Percentiles rank a stretch among this genome's conserved stretches.
Conservation (phyloP, 2,329 filamentous ascomycete genomes). For the Seiridium cupressi region DNA sequence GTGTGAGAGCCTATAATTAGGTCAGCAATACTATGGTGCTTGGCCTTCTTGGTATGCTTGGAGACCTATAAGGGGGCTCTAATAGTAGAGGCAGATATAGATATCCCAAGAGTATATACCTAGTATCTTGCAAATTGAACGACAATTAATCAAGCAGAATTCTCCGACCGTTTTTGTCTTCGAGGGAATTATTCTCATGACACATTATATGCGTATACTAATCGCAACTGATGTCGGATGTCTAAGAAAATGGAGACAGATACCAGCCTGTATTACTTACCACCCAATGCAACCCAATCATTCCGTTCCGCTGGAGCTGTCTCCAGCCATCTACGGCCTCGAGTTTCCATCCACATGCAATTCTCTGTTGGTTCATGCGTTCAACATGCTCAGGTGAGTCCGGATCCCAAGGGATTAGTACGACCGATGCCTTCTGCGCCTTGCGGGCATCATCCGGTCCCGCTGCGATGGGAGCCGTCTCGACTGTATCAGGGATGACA, state of each 20-base stretch:
- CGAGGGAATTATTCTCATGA: no score
- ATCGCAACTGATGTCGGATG: no score
- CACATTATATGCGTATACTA: no score
- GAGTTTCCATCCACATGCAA: constrained; percentile 22
- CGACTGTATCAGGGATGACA: neutral
- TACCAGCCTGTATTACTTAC: constrained; percentile 8
- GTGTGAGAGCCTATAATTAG: constrained; percentile 13
- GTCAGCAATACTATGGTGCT: neutral
- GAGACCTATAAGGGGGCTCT: no score
- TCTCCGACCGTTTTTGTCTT: no score
- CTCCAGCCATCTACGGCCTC: constrained; percentile 18
- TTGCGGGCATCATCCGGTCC: neutral
- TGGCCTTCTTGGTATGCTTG: no score
- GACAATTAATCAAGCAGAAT: no score
- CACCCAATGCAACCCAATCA: constrained; percentile 15
- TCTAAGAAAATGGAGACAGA: constrained; percentile 8
- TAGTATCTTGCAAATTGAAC: no score
- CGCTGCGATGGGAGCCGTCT: neutral
- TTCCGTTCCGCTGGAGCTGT: constrained; percentile 15
- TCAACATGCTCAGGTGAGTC: constrained; percentile 18
- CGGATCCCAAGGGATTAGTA: constrained; percentile 24
- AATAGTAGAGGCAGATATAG: no score
- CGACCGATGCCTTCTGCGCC: neutral
- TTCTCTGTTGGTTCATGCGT: constrained; percentile 20
- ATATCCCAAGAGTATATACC: no score